A percentile compares a stretch with the other conserved stretches of the same genome.
These are phyloP conservation scores for Lachnum nothofagi DNA, from an alignment of 2,329 filamentous ascomycete genomes.

Conservation along the genomic window DNA sequence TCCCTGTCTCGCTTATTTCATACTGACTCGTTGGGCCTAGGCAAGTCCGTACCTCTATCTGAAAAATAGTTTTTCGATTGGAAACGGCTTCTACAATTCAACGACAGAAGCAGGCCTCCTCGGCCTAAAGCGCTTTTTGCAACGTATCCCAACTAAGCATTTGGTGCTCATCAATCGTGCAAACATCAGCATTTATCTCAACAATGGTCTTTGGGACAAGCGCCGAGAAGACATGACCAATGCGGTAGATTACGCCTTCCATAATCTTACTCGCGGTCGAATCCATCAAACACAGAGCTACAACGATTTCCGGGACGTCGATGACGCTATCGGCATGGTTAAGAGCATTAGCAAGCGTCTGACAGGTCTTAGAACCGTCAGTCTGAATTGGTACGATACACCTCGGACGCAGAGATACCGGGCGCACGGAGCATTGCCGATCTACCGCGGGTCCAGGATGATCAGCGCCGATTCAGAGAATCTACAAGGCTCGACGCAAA, in stretches of 20 bases:
- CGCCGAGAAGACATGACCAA: neutral
- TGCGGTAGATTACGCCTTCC: no score
- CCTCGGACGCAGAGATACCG: neutral
- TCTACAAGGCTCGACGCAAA: neutral
- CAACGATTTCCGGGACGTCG: neutral
- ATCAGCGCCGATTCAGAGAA: neutral
- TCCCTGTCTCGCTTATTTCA: no score
- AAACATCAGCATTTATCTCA: neutral
- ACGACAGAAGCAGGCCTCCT: neutral
- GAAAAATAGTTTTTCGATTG: neutral
- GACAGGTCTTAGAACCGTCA: neutral
- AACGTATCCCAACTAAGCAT: neutral
- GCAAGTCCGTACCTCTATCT: neutral
- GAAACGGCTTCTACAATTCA: slow-evolving; percentile 7
- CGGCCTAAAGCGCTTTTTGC: neutral
- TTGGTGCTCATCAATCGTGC: neutral
- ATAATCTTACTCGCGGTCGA: no score
- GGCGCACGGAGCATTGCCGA: neutral
- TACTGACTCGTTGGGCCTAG: no score
- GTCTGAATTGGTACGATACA: neutral
- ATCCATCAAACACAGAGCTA: neutral
- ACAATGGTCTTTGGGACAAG: neutral
- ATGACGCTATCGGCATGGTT: neutral
- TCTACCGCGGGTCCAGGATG: neutral
- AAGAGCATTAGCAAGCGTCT: neutral